Evolutionary conservation across 768 basidiomycete genomes (phyloP).

Genomic region (Daedaleopsis nitida): DNA sequence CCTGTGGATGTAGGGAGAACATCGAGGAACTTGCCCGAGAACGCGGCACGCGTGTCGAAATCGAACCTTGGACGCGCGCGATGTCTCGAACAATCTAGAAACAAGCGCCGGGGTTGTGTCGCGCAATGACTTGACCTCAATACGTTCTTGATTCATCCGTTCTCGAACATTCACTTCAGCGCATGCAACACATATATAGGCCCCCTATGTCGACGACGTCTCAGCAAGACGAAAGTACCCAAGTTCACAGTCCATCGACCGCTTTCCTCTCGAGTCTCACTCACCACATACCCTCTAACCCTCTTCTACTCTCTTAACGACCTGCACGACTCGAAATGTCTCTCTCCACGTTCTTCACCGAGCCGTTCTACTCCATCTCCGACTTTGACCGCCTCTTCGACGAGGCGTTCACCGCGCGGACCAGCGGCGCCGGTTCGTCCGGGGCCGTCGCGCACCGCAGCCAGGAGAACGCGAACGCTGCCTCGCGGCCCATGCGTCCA

Average conservation of each 20-base stretch:
- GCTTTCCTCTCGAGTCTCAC: constrained; percentile 11
- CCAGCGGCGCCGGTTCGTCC: not conserved
- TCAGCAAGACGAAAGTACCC: constrained; percentile 17
- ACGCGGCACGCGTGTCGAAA: too few species aligned
- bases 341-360: constrained; percentile 41
- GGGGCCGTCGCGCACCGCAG: not conserved
- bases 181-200: not conserved
- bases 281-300: constrained; percentile 2
- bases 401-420: constrained; percentile 36
- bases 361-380: constrained; percentile 41
- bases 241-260: constrained; percentile 18
- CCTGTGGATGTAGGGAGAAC: too few species aligned
- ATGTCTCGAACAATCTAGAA: not conserved
- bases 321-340: constrained; percentile 30
- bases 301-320: constrained; percentile 9
- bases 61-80: too few species aligned
- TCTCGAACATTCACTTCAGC: not conserved
- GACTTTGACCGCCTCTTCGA: constrained; percentile 49
- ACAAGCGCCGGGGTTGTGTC: not conserved
- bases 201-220: not conserved
- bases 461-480: constrained; percentile 5
- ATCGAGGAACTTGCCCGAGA: too few species aligned
- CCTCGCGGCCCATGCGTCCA: constrained; percentile 20
- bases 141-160: not conserved
- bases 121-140: not conserved